Evolutionary conservation across 1,139 yeast species (phyloP), one percentile per base, ranked within the genome.

Genomic region (Geotrichum bryndzae): DNA sequence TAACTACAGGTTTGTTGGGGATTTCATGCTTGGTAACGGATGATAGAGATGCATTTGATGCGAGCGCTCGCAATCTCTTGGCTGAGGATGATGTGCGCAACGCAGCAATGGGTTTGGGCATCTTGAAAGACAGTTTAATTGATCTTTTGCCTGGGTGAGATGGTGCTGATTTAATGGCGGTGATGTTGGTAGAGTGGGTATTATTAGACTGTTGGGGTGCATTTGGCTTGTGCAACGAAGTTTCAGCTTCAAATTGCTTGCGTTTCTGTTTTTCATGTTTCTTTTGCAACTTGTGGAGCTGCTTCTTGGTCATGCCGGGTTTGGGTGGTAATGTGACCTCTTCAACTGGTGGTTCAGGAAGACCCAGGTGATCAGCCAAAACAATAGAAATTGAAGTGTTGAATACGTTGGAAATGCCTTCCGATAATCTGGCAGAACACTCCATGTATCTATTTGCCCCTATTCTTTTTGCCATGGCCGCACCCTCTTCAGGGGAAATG

Each of bases 361-460:
- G 57, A 18, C 62, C 62, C 13, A 60, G 50, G 41, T 65, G 63
- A 11, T 67, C 68, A 38, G 66, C 64, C 27, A 68, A 46, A 38
- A 70, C 70, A 48, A 68, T 61, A 2, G 68, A 61, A 22, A 69
- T 68, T 29, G 75, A 73, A 18, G 71, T 66, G 65, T 88, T 82
- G 72, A 91, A 91, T 6, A 90, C 86, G 45, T 84, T 83, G 56
- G 79, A 77, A 22, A 90, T 83, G 63, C 90, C 89, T 65, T 81
- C 80, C 80, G 85, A 84, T 38, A 81, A 77, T 68, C 85, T 87
- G 15, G 96, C 89, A 2, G 95, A 87, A 70, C 96, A 89, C 71
- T 87, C 88, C 64, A 89, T 76, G 73, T 89, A 92, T n/a, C 84
- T 85, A 50, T 82, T 79, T 0, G 96, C 95, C 53, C 88, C 88